These are phyloP conservation scores for Cyberlindnera suaveolens DNA, from an alignment of 805 yeast species.

Conservation along the genomic window DNA sequence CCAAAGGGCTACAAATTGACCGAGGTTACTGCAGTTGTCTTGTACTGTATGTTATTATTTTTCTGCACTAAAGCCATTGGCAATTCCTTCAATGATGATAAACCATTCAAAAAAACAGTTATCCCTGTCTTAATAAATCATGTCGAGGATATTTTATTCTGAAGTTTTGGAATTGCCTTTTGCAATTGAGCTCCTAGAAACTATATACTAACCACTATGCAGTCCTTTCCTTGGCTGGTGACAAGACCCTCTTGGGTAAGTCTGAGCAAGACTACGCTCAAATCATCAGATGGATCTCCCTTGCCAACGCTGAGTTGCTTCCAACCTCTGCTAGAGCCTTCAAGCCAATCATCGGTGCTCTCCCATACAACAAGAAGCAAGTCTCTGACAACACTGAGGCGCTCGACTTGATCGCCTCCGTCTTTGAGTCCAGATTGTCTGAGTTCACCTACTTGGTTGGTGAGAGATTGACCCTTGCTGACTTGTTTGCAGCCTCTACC, in stretches of 20 bases:
- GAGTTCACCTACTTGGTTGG: conserved; percentile 65
- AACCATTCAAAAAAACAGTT: conserved; percentile 50
- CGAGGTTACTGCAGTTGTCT: conserved; percentile 60
- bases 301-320: conserved; percentile 64
- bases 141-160: conserved; percentile 62
- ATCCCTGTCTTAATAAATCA: conserved; percentile 78
- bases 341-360: conserved; percentile 54
- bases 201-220: conserved; percentile 14
- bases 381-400: conserved; percentile 40
- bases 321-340: conserved; percentile 42
- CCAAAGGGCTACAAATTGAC: conserved; percentile 67
- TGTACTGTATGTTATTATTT: conserved; percentile 42
- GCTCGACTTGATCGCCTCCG: conserved; percentile 30
- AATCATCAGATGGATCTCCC: conserved; percentile 71
- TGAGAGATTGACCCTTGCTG: conserved; percentile 62
- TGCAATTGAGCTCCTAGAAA: background rate
- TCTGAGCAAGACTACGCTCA: conserved; percentile 51
- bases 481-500: conserved; percentile 46
- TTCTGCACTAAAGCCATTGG: background rate
- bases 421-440: conserved; percentile 52
- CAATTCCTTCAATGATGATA: conserved; percentile 46
- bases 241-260: conserved; percentile 54
- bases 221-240: conserved; percentile 29
- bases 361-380: conserved; percentile 71
- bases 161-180: conserved; percentile 26